These are phyloP conservation scores for Eucalyptus urophylla DNA, from an alignment of 345 rosid genomes.

Conservation along the genomic window DNA sequence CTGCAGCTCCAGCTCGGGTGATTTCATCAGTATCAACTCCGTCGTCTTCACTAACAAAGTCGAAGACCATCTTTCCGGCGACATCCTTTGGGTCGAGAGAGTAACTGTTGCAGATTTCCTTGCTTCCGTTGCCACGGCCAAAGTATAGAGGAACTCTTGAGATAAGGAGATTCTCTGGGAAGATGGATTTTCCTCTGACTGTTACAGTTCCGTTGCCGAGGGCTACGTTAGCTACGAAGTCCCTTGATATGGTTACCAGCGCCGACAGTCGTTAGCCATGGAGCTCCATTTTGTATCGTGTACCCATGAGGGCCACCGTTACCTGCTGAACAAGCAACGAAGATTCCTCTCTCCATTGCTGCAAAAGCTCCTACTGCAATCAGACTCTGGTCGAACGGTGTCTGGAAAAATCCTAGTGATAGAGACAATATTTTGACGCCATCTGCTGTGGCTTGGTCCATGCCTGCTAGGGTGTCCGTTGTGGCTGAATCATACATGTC, in stretches of 20 bases:
- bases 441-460: constrained; percentile 43
- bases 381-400: constrained; percentile 22
- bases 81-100: too few species aligned
- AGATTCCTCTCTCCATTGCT: constrained; percentile 32
- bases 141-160: too few species aligned
- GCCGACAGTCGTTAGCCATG: constrained; percentile 31
- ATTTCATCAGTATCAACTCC: too few species aligned
- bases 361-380: constrained; percentile 46
- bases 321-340: constrained; percentile 35
- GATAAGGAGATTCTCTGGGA: too few species aligned
- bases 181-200: too few species aligned
- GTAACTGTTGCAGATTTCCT: too few species aligned
- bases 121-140: fast-evolving
- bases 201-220: fast-evolving
- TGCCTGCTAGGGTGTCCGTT: constrained; percentile 24
- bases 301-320: constrained; percentile 26
- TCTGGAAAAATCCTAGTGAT: constrained; percentile 18
- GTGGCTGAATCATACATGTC: constrained; percentile 12
- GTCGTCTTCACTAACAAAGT: too few species aligned
- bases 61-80: fast-evolving
- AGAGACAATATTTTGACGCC: constrained; percentile 30
- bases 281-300: constrained; percentile 22
- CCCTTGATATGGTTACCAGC: not conserved
- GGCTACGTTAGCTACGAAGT: too few species aligned
- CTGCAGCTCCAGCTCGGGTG: too few species aligned